Base-by-base conservation (phyloP, 2,329 filamentous ascomycete species). In the Aspergillus amoenus region DNA sequence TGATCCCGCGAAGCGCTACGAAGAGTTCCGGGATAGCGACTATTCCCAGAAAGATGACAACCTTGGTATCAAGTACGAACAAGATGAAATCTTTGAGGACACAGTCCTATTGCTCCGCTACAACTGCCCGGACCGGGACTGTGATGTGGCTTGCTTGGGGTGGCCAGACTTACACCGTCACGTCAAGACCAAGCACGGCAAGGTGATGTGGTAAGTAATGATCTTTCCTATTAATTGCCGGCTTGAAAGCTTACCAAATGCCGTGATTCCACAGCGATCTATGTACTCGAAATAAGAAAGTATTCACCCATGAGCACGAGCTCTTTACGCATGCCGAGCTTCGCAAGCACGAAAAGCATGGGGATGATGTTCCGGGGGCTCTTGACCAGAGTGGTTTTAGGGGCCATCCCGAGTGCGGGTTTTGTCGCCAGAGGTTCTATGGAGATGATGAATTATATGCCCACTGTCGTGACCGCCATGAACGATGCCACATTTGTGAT, bases 281-380 rank as follows among this genome's bases (percentile, higher is more conserved):
- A 11, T 97, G 93, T 75, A 90, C 93, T 6, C 82, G 92, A 59
- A 93, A 97, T 79, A 99, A 99, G 77, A 97, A 96, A 70, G 92
- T 97, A 34, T 99, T 99, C 67, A 97, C 94, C 1, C 94, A 99
- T 76, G 94, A 99, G 75, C 94, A 99, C 71, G 91, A 95, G 61
- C 82, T 99, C 1, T 97, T 97, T 73, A 88, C 90, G 1, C 83
- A 86, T 60, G 84, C 87, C 61, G 91, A 93, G 65, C 80, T 97
- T 49, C 87, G 90, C 64, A 89, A 86, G 67, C 94, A 99, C 73
- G 95, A 97, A 82, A 89, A 86, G 61, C 86, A 88, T 61, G 94
- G 94, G 57, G 94, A 99, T 68, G 91, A 97, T 71, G 88, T 88
- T 62, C 93, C 93, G 4, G 93, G 94, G 34, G 89, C 93, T 0